Conservation (phyloP, 768 basidiomycete species). For the Suillus discolor region DNA sequence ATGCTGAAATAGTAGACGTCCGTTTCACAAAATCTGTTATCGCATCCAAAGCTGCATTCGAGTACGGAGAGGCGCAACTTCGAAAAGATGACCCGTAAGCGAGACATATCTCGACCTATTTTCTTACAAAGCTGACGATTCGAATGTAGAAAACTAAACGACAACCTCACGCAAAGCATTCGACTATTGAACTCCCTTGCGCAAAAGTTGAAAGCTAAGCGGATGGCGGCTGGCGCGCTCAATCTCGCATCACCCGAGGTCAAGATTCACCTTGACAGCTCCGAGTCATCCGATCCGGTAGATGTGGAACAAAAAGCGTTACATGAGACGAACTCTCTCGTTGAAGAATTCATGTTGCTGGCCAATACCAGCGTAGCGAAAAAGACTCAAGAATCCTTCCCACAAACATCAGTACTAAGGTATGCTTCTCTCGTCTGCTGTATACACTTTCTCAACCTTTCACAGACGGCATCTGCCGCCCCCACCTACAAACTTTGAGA, state of each 20-base stretch:
- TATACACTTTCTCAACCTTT: not conserved
- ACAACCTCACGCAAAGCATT: slow-evolving; percentile 83
- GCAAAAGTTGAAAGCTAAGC: slow-evolving; percentile 75
- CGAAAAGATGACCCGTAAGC: slow-evolving; percentile 89
- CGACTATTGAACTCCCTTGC: slow-evolving; percentile 89
- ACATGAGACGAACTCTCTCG: slow-evolving; percentile 92
- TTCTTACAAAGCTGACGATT: not conserved
- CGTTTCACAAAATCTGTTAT: slow-evolving; percentile 97
- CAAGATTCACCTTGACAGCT: slow-evolving; percentile 91
- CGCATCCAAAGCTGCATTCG: slow-evolving; percentile 93
- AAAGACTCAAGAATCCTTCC: slow-evolving; percentile 93
- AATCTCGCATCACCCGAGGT: slow-evolving; percentile 98
- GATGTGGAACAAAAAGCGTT: slow-evolving; percentile 96
- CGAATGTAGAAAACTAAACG: slow-evolving; percentile 61
- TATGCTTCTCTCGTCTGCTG: slow-evolving; percentile 28
- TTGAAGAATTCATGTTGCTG: slow-evolving; percentile 99
- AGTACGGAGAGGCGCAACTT: slow-evolving; percentile 94
- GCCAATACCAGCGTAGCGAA: slow-evolving; percentile 93
- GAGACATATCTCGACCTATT: not conserved
- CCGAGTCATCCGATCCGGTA: slow-evolving; percentile 93
- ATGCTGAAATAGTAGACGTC: slow-evolving; percentile 88
- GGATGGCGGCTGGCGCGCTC: slow-evolving; percentile 96
- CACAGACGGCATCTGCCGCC: slow-evolving; percentile 87
- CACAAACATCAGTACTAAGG: slow-evolving; percentile 93
- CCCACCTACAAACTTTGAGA: slow-evolving; percentile 93